These are phyloP conservation scores for Fonsecaea nubica DNA, from an alignment of 2,329 filamentous ascomycete genomes.

Conservation along the genomic window DNA sequence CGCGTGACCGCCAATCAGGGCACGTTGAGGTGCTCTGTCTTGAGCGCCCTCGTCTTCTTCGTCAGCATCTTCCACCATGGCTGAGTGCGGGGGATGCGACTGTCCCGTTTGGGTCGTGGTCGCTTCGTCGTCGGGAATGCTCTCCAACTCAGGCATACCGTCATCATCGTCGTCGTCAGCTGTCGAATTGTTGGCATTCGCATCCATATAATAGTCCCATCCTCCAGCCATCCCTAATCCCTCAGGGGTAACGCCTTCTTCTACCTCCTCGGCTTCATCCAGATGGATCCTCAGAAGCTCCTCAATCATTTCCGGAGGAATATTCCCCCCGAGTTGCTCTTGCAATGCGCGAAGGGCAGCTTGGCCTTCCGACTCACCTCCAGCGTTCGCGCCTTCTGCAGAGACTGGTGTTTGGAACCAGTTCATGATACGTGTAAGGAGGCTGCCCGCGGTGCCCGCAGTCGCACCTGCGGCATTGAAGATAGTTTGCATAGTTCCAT, in stretches of 20 bases:
- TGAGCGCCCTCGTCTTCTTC: conserved; percentile 25
- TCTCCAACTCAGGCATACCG: conserved; percentile 38
- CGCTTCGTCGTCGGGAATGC: conserved; percentile 21
- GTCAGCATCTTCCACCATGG: conserved; percentile 38
- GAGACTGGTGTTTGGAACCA: conserved; percentile 36
- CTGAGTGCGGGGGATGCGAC: conserved; percentile 30
- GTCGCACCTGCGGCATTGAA: conserved; percentile 34
- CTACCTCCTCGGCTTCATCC: conserved; percentile 25
- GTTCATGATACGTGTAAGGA: conserved; percentile 36
- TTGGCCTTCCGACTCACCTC: conserved; percentile 32
- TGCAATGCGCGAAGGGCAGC: conserved; percentile 35
- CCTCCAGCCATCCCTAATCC: conserved; percentile 35
- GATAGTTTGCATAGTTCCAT: conserved; percentile 33
- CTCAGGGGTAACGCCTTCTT: conserved; percentile 29
- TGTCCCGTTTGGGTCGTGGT: background rate
- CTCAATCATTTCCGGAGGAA: conserved; percentile 36
- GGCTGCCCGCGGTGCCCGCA: conserved; percentile 27
- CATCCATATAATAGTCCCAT: conserved; percentile 39
- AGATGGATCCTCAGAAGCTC: conserved; percentile 35
- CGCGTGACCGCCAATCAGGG: conserved; percentile 4
- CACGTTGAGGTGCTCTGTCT: background rate
- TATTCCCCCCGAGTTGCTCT: conserved; percentile 34
- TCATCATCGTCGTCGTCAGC: conserved; percentile 27
- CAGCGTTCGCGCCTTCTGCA: conserved; percentile 13
- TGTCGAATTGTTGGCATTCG: conserved; percentile 22